Evolutionary conservation across 129 eudicot genomes (phyloP), one percentile per base, ranked within the genome.

Genomic region (Flaveria bidentis): DNA sequence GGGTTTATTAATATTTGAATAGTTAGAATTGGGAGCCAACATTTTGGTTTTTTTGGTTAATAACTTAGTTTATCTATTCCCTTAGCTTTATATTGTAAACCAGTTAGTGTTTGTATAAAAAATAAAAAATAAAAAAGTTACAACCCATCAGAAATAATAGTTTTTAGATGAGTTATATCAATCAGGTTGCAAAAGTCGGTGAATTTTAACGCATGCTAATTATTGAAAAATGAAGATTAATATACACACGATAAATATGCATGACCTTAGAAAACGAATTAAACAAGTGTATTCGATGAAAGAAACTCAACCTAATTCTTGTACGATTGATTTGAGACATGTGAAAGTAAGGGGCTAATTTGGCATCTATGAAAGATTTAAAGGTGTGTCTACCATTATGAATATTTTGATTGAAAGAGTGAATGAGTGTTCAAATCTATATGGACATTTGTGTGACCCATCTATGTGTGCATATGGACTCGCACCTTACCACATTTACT

Each of bases 401-500:
- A 69, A 70, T 46, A 28, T 28, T 58, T 70, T 78, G 76, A 78
- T 70, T 70, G 71, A 58, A 70, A 69, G 62, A 41, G 70, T 76
- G 69, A 78, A 69, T 71, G 47, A 78, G 76, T 78, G 82, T 58
- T 60, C 45, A 70, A 71, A 76, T 70, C 71, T 78, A 78, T 70
- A 63, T 76, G 52, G 71, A 70, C 82, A 78, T 58, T 47, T 78
- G 71, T 70, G 82, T 78, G 82, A 70, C 76, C 76, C 76, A 70
- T 78, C 82, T 76, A 78, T 78, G 82, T 78, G 82, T 78, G 64
- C 82, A 78, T 70, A 71, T 78, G 82, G 23, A 53, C 26, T 17
- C 82, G 70, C 45, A 61, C 76, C 76, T 70, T 78, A 57, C 41
- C 39, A 65, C 65, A 55, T 28, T 50, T 36, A 30, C 20, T 69